These are phyloP conservation scores for Phycomyces nitens DNA, from an alignment of 192 early-diverging fungal species.

Conservation along the genomic window DNA sequence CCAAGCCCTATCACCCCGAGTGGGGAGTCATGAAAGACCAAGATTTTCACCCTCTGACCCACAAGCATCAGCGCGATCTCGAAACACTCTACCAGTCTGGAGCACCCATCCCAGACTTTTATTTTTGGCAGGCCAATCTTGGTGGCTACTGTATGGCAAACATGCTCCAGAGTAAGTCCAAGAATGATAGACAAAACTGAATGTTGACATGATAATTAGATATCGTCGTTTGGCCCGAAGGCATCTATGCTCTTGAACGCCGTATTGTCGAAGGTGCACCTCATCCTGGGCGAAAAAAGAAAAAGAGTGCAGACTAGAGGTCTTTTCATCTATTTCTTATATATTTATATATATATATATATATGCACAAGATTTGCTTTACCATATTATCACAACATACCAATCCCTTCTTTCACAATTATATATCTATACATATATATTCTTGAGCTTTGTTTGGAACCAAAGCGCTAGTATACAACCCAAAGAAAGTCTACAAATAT, in stretches of 20 bases:
- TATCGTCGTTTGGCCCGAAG: conserved; percentile 27
- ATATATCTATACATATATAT: too few species aligned
- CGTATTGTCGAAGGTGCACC: conserved; percentile 34
- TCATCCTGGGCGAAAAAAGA: conserved; percentile 33
- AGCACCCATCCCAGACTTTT: conserved; percentile 23
- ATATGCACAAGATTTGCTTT: too few species aligned
- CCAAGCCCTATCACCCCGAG: conserved; percentile 26
- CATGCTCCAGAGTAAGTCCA: conserved; percentile 35
- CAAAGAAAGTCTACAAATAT: neutral
- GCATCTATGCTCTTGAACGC: conserved; percentile 23
- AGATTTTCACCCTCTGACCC: conserved; percentile 34
- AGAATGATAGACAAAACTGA: too few species aligned
- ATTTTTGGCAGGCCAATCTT: conserved; percentile 36
- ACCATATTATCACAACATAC: too few species aligned
- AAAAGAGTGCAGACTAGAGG: conserved; percentile 8
- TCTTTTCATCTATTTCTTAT: neutral
- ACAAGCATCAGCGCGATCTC: conserved; percentile 36
- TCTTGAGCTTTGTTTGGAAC: too few species aligned
- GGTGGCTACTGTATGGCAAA: conserved; percentile 39
- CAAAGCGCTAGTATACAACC: too few species aligned
- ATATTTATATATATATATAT: too few species aligned
- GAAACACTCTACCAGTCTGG: conserved; percentile 36
- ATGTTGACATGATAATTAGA: too few species aligned
- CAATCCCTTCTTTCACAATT: too few species aligned
- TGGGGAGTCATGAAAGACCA: conserved; percentile 38